These are phyloP conservation scores for Cadophora sp. DNA, from an alignment of 2,329 filamentous ascomycete species.

Conservation along the genomic window DNA sequence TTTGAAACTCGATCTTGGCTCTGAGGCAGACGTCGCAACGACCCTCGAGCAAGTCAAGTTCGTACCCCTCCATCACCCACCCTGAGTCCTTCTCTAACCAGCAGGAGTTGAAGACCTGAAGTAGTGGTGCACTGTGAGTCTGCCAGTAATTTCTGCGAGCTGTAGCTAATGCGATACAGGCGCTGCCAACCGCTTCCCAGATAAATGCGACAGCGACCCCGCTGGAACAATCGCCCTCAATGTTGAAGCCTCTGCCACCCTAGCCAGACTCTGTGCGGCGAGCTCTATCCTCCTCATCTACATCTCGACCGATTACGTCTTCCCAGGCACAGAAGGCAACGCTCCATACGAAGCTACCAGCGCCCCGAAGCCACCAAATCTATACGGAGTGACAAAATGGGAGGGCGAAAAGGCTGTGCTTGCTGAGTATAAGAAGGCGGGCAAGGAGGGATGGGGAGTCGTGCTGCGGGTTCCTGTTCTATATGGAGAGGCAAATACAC, in stretches of 20 bases:
- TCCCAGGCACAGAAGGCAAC: constrained; percentile 75
- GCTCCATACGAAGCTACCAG: constrained; percentile 79
- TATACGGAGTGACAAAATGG: constrained; percentile 78
- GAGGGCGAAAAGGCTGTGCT: constrained; percentile 76
- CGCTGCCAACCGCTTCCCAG: constrained; percentile 87
- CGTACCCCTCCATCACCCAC: constrained; percentile 38
- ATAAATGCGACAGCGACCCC: constrained; percentile 83
- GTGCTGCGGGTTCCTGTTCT: constrained; percentile 83
- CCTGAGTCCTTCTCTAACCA: constrained; percentile 29
- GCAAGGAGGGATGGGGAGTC: constrained; percentile 63
- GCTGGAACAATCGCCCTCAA: constrained; percentile 77
- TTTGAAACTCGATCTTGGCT: constrained; percentile 50
- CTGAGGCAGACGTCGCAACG: constrained; percentile 53
- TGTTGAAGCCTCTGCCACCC: constrained; percentile 69
- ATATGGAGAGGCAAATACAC: constrained; percentile 76
- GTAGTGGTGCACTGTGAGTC: constrained; percentile 81
- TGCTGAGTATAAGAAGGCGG: constrained; percentile 59
- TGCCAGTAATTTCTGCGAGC: not conserved
- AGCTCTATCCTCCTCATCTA: constrained; percentile 73
- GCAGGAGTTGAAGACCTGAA: constrained; percentile 61
- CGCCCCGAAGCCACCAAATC: constrained; percentile 73
- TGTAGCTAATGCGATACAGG: constrained; percentile 54
- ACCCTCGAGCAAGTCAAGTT: constrained; percentile 63
- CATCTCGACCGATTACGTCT: constrained; percentile 85
- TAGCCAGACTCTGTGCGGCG: constrained; percentile 70